Evolutionary conservation across 2,329 filamentous ascomycete genomes (phyloP).

Genomic region (Microsporum audouinii): DNA sequence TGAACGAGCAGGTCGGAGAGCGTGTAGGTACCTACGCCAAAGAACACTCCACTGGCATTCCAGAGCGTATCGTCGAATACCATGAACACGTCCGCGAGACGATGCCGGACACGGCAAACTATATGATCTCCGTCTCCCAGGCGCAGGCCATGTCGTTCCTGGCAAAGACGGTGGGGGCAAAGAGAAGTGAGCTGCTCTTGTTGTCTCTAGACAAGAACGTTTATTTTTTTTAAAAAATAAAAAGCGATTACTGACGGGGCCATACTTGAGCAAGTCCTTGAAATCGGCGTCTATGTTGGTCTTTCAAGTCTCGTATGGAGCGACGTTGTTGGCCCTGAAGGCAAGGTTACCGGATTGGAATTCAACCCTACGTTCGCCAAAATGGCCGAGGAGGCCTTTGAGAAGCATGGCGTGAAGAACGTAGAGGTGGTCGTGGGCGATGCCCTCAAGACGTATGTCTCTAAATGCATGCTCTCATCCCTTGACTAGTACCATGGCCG

Average conservation of each 20-base stretch:
- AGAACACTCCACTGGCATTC: background rate
- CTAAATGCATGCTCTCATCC: no score
- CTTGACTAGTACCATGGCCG: background rate
- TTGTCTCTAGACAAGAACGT: background rate
- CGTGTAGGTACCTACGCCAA: background rate
- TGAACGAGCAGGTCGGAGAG: background rate
- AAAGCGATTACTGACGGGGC: background rate
- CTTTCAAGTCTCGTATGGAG: background rate
- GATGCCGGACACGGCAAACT: background rate
- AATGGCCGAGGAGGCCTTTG: background rate
- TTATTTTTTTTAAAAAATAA: background rate
- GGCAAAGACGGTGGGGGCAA: background rate
- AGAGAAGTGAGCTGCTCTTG: background rate
- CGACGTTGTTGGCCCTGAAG: background rate
- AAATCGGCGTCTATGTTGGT: background rate
- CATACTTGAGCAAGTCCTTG: background rate
- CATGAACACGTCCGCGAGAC: background rate
- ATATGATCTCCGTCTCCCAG: background rate
- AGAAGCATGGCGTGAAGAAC: background rate
- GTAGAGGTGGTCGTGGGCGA: background rate
- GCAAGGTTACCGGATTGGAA: background rate
- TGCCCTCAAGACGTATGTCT: background rate
- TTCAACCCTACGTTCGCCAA: background rate
- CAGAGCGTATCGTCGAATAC: background rate
- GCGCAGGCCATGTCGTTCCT: background rate